These are phyloP conservation scores for Bullera alba DNA, from an alignment of 768 basidiomycete species.

Conservation along the genomic window DNA sequence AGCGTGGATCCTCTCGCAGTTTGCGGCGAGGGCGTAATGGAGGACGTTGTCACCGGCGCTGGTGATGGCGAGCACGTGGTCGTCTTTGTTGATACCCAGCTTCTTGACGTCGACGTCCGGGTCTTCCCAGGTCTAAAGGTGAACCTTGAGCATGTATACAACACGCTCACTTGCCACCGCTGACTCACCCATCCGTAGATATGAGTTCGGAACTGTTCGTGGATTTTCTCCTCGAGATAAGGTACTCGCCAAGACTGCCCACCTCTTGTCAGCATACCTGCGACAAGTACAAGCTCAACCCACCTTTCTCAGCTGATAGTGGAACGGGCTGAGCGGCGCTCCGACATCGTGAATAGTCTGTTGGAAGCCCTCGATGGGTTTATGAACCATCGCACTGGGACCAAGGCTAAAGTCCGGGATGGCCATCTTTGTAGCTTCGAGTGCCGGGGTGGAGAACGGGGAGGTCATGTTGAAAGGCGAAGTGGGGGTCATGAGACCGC, in stretches of 20 bases:
- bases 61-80: constrained; percentile 67
- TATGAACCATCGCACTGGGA: constrained; percentile 24
- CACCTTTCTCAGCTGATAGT: constrained; percentile 43
- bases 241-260: constrained; percentile 57
- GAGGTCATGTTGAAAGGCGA: constrained; percentile 33
- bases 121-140: constrained; percentile 56
- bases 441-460: constrained; percentile 1
- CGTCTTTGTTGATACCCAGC: constrained; percentile 56
- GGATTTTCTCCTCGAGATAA: constrained; percentile 62
- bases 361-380: constrained; percentile 1
- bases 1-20: constrained; percentile 58
- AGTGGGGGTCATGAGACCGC: constrained; percentile 40
- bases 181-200: constrained; percentile 43
- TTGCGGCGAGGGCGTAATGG: constrained; percentile 65
- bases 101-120: constrained; percentile 65
- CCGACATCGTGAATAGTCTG: constrained; percentile 40
- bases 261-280: neutral
- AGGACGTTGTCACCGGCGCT: constrained; percentile 73
- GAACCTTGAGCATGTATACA: constrained; percentile 4
- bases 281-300: neutral
- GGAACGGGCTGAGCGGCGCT: constrained; percentile 40
- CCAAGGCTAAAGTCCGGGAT: constrained; percentile 21
- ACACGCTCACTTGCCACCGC: neutral
- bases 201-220: constrained; percentile 55
- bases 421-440: neutral